Evolutionary conservation across 1,139 yeast species (phyloP).

Genomic region (Candida sanyaensis): DNA sequence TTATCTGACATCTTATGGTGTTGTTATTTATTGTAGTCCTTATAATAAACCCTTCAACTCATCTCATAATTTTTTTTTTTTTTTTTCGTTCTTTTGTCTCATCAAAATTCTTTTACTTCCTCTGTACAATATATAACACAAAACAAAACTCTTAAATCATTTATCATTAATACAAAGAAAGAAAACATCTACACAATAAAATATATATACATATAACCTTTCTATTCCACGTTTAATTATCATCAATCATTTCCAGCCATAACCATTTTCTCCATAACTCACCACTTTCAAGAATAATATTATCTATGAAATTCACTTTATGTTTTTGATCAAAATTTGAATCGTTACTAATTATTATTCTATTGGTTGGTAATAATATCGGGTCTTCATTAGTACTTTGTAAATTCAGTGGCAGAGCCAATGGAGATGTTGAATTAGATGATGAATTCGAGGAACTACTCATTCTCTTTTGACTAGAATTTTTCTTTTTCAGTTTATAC

Average conservation of each 20-base stretch:
- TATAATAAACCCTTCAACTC: background rate
- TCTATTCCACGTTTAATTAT: constrained; percentile 18
- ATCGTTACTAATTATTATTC: constrained; percentile 36
- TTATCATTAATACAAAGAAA: background rate
- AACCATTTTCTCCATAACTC: constrained; percentile 89
- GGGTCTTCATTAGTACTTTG: constrained; percentile 11
- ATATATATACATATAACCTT: background rate
- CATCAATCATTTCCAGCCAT: constrained; percentile 68
- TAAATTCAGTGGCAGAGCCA: constrained; percentile 5
- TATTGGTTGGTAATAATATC: constrained; percentile 9
- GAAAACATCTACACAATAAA: background rate
- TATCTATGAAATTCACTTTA: constrained; percentile 62
- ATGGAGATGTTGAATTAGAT: constrained; percentile 13
- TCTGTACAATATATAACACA: too few relatives aligned
- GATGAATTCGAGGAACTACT: constrained; percentile 7
- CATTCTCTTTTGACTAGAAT: background rate
- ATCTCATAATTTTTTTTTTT: constrained; percentile 7
- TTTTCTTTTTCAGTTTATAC: constrained; percentile 22
- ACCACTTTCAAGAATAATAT: constrained; percentile 76
- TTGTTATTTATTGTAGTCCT: background rate
- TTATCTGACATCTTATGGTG: constrained; percentile 9
- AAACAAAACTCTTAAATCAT: background rate
- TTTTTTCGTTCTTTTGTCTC: background rate
- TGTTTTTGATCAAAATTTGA: constrained; percentile 25
- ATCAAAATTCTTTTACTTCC: background rate